A percentile compares a stretch with the other conserved stretches of the same genome.
phyloP scores from a whole-genome alignment of 2,329 filamentous ascomycete genomes.

The Fusarium pilosicola region DNA sequence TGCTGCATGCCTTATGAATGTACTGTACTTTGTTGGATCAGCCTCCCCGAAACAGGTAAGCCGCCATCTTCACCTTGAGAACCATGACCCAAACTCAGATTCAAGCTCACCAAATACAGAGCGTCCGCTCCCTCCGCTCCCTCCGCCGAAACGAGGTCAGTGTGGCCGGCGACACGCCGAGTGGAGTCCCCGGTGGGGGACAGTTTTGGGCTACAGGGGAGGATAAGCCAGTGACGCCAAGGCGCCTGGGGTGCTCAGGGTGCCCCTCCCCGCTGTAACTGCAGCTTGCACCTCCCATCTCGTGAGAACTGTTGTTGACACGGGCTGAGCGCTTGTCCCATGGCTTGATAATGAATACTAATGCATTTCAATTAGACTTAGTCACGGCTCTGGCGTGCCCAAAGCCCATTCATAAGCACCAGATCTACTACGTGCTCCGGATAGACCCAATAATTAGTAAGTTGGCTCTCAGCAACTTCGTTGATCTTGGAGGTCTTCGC shows the following conservation, averaged over 20 bases:
- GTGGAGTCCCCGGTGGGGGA: constrained; percentile 41
- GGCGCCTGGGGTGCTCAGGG: constrained; percentile 23
- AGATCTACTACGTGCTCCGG: constrained; percentile 13
- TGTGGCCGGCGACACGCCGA: constrained; percentile 41
- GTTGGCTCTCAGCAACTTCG: constrained; percentile 11
- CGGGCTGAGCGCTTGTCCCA: background rate
- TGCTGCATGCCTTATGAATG: background rate
- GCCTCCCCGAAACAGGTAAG: constrained; percentile 25
- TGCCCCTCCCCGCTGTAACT: constrained; percentile 30
- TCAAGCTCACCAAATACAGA: constrained; percentile 28
- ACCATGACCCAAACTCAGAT: constrained; percentile 28
- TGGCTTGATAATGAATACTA: constrained; percentile 1
- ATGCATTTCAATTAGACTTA: background rate
- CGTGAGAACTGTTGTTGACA: constrained; percentile 19
- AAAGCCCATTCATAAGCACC: constrained; percentile 23
- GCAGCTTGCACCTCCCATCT: background rate
- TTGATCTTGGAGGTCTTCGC: constrained; percentile 17
- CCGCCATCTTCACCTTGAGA: constrained; percentile 18
- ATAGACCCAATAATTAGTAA: background rate
- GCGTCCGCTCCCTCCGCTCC: constrained; percentile 18
- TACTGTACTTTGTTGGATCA: background rate
- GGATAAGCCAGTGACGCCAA: constrained; percentile 31
- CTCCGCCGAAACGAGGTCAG: constrained; percentile 34
- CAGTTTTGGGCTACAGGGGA: constrained; percentile 4
- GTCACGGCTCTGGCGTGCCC: background rate